Base-by-base conservation (phyloP, 352 stramenopile genomes). In the Phytophthora europaea region DNA sequence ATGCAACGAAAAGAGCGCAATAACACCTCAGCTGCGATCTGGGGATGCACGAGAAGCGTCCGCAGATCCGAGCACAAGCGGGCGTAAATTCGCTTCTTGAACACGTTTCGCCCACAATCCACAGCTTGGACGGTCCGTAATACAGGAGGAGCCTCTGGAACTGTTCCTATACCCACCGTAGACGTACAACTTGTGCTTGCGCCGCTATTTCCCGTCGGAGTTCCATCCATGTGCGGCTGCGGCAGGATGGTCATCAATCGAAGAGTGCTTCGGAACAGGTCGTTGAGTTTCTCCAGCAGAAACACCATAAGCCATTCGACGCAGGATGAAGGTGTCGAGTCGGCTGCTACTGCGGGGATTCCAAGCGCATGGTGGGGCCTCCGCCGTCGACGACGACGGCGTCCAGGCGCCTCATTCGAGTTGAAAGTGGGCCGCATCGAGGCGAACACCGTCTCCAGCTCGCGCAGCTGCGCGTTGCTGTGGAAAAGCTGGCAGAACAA, bases 401-500 rank as follows among this genome's bases (percentile, higher is more conserved):
- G 52, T 15, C 54, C 43, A 9, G 65, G 55, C 3, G 16, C 34
- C 13, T 80, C 67, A 7, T 65, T 60, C 56, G 47, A 26, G 26
- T 67, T 70, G 15, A 64, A 59, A 22, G 40, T 57, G n/a, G 65
- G 66, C 47, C 75, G 58, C 63, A 79, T 72, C 16, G 75, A 72
- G 8, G 72, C 67, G 18, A 90, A 93, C 0, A 84, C 63, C 5
- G 61, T 73, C 53, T 95, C 87, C 10, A 95, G 78, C 52, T 92
- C 84, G 8, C 83, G 79, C 2, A 96, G 73, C 59, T 96, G 89
- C 18, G 86, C 85, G 0, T 87, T 88, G 59, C 86, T 94, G 65
- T 96, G 89, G 66, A 96, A 96, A 10, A 96, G 77, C 65, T 96
- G 89, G 57, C 89, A 96, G 43, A 96, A 96, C 0, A 96, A 66